Evolutionary conservation across 768 basidiomycete species (phyloP), one percentile per base, ranked within the genome.

Genomic region (Kwoniella sp.): DNA sequence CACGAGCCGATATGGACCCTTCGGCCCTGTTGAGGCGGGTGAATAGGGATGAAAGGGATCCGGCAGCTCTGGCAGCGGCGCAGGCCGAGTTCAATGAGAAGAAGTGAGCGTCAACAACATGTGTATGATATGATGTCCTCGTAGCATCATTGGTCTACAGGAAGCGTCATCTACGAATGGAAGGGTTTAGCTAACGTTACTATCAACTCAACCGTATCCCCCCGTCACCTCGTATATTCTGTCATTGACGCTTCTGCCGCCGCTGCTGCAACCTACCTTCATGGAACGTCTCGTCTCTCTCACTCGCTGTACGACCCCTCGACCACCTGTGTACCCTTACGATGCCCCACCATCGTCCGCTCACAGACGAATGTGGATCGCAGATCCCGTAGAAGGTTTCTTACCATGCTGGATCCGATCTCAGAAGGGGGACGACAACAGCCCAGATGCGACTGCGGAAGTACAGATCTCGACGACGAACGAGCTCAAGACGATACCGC

Each of bases 1-100:
- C 50, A 23, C 50, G 25, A 54, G n/a, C n/a, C 66, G 64, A 12
- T 17, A 79, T 79, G 77, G 75, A 79, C 60, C 76, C 74, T n/a
- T 57, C 60, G n/a, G 55, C 63, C 34, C 61, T 76, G 13, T 48
- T 74, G 25, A 63, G 71, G 23, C 61, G 72, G 29, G 58, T 67
- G 13, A 71, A 70, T 13, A 68, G 68, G 45, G 92, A 93, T 79
- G 89, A 69, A 2, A 65, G 67, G 45, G 92, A 93, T 79, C 89
- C 89, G 45, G 90, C 92, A 8, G 84, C 89, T 59, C 89, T 88
- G 20, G 92, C 92, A 23, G 93, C 92, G 22, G 86, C 89, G n/a
- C 91, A 93, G 78, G 92, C 92, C 11, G 92, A 94, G 81, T 95
- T 93, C 82, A 94, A 93, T 79, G 92, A 93, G 85, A 96, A 94